Percentiles rank a stretch among this genome's conserved stretches.
Evolutionary conservation across 2,329 filamentous ascomycete species (phyloP).

Genomic region (Hymenoscyphus albidus): DNA sequence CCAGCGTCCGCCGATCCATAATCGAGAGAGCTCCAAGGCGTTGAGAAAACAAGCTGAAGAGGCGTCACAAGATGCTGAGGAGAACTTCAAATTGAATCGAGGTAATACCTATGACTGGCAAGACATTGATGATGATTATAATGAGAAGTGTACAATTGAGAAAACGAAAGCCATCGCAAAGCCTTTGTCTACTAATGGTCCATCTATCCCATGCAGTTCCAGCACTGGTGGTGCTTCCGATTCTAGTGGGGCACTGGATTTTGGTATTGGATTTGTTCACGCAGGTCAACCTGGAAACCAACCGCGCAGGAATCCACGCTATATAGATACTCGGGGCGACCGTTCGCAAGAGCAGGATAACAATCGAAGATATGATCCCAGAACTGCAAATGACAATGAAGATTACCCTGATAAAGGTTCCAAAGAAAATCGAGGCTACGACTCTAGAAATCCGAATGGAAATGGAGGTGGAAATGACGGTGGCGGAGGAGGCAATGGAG

Average conservation of each 20-base stretch:
- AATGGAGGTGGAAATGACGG: constrained; percentile 2
- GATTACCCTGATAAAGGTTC: background rate
- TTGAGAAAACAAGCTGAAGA: constrained; percentile 22
- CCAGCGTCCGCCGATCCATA: constrained; percentile 22
- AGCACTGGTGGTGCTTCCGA: constrained; percentile 26
- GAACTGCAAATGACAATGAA: background rate
- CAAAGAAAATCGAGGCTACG: background rate
- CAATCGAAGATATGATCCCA: background rate
- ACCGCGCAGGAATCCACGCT: background rate
- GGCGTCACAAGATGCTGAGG: constrained; percentile 13
- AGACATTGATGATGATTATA: constrained; percentile 20
- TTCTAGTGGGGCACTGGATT: constrained; percentile 27
- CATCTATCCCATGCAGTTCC: constrained; percentile 3
- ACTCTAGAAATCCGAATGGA: constrained; percentile 1
- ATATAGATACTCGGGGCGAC: background rate
- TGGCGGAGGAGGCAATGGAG: background rate
- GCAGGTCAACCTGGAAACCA: background rate
- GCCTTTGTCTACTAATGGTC: constrained; percentile 1
- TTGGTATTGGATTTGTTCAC: constrained; percentile 24
- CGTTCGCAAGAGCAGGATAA: background rate
- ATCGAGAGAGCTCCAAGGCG: constrained; percentile 24
- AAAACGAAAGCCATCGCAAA: background rate
- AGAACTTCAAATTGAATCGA: constrained; percentile 10
- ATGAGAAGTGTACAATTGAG: constrained; percentile 10
- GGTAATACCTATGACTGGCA: constrained; percentile 27